These are phyloP conservation scores for Amaranthus tricolor DNA, from an alignment of 179 eudicot genomes.

Conservation along the genomic window DNA sequence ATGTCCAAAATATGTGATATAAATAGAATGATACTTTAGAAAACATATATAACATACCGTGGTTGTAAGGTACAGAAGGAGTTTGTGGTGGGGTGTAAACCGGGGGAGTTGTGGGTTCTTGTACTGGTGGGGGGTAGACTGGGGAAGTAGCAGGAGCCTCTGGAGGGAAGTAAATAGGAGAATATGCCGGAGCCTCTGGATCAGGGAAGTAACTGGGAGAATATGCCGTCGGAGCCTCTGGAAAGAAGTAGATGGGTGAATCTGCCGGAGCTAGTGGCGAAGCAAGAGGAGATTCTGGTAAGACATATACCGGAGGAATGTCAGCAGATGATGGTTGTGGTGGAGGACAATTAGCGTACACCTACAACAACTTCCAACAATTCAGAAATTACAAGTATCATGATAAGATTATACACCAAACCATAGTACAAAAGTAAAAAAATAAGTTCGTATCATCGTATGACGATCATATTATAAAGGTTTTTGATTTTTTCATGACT, in stretches of 20 bases:
- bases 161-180: neutral
- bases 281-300: neutral
- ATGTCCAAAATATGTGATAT: too few species aligned
- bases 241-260: neutral
- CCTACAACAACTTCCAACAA: neutral
- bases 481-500: too few species aligned
- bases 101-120: neutral
- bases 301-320: neutral
- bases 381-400: neutral
- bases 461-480: too few species aligned
- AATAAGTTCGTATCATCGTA: too few species aligned
- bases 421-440: too few species aligned
- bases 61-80: conserved; percentile 9
- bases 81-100: neutral
- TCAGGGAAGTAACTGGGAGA: neutral
- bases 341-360: neutral
- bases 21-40: too few species aligned
- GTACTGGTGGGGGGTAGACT: neutral
- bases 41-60: conserved; percentile 1
- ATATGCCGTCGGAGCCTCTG: neutral
- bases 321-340: neutral
- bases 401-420: too few species aligned
- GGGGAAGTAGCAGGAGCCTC: neutral
- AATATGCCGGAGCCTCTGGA: neutral
- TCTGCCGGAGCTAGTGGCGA: conserved; percentile 4